Conservation (phyloP, 305 asterid genomes). For the Coffea humblotiana region DNA sequence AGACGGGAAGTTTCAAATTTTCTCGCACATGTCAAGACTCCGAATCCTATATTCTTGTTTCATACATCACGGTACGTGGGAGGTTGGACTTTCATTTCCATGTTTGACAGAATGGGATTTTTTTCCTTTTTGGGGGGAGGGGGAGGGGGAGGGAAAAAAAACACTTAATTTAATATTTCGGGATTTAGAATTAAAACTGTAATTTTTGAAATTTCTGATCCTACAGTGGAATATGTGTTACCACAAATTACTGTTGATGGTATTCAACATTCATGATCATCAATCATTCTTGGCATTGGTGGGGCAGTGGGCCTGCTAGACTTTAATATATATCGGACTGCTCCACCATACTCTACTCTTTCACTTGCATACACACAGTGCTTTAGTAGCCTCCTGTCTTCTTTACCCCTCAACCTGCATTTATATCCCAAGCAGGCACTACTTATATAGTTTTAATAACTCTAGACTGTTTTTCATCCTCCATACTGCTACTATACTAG, state of each 20-base stretch:
- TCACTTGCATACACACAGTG: conserved; percentile 1
- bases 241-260: background rate
- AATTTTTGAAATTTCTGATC: background rate
- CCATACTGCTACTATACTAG: background rate
- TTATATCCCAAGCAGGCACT: background rate
- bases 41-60: too few relatives aligned
- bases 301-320: conserved; percentile 8
- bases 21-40: too few relatives aligned
- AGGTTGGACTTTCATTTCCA: background rate
- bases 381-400: conserved; percentile 11
- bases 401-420: conserved; percentile 14
- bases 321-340: conserved; percentile 7
- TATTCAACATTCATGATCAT: background rate
- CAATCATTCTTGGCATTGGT: background rate
- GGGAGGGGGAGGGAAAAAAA: too few relatives aligned
- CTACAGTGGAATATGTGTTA: background rate
- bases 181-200: background rate
- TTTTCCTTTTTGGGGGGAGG: too few relatives aligned
- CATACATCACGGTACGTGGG: background rate
- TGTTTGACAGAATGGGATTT: background rate
- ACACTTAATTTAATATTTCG: too few relatives aligned
- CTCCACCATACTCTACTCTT: conserved; percentile 20
- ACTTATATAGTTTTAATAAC: background rate
- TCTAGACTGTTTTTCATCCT: background rate
- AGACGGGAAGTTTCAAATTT: too few relatives aligned